phyloP scores from a whole-genome alignment of 805 yeast species.

The Clavispora phyllophila region DNA sequence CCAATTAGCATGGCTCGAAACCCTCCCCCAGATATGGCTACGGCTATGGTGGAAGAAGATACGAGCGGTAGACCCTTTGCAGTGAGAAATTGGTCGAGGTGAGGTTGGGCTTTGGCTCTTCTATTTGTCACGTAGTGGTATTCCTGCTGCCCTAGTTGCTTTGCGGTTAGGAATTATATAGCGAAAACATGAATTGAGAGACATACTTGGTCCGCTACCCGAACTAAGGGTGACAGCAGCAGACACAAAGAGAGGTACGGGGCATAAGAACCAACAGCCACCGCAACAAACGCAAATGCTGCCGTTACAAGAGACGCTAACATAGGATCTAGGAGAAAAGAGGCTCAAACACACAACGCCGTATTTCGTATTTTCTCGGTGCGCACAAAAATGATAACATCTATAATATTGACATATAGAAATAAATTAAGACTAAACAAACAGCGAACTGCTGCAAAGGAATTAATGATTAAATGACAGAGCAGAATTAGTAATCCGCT shows the following conservation, averaged over 20 bases:
- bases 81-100: neutral
- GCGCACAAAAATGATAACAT: slow-evolving; percentile 4
- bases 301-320: neutral
- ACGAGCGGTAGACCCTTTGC: neutral
- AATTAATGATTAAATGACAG: slow-evolving; percentile 6
- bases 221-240: neutral
- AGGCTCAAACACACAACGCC: neutral
- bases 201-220: slow-evolving; percentile 16
- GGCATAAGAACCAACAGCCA: slow-evolving; percentile 4
- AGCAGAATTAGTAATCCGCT: slow-evolving; percentile 9
- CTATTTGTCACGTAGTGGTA: neutral
- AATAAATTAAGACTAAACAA: slow-evolving; percentile 15
- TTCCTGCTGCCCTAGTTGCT: neutral
- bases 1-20: slow-evolving; percentile 57
- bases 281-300: neutral
- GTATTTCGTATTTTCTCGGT: neutral
- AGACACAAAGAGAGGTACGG: slow-evolving; percentile 10
- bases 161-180: neutral
- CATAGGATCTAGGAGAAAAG: neutral
- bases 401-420: slow-evolving; percentile 18
- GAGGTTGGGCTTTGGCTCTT: neutral
- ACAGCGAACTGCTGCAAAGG: slow-evolving; percentile 6
- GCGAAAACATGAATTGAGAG: neutral
- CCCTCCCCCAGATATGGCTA: slow-evolving; percentile 49
- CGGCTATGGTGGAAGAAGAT: slow-evolving; percentile 24